Evolutionary conservation across 495 filamentous ascomycete genomes (phyloP).

Genomic region (Tuber indicum): DNA sequence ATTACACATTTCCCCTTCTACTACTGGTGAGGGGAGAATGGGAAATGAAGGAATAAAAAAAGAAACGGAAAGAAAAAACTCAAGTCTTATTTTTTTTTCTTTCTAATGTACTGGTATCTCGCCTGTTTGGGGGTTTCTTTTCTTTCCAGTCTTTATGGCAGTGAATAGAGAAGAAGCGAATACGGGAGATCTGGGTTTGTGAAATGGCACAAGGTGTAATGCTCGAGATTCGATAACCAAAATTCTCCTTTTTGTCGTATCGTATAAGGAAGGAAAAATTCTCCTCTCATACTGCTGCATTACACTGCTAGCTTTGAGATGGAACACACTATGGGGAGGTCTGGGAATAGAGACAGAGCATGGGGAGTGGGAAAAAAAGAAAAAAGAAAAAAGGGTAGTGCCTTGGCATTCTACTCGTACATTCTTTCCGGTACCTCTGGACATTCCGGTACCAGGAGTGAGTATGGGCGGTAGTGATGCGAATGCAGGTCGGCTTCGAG

Average conservation of each 20-base stretch:
- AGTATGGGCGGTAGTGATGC: neutral
- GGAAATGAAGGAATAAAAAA: neutral
- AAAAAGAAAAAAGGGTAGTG: neutral
- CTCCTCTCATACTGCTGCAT: neutral
- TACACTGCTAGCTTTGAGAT: neutral
- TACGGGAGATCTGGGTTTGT: neutral
- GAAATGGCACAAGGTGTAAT: neutral
- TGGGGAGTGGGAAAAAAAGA: neutral
- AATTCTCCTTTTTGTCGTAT: neutral
- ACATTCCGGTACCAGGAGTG: neutral
- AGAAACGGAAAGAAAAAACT: neutral
- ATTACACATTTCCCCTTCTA: conserved; percentile 2
- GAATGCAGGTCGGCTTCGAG: neutral
- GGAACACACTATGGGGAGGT: neutral
- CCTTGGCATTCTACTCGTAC: neutral
- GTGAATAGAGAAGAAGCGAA: conserved; percentile 2
- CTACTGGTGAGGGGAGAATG: neutral
- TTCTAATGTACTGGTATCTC: neutral
- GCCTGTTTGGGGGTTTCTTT: neutral
- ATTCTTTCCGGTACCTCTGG: neutral
- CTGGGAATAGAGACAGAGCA: neutral
- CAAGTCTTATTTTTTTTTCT: neutral
- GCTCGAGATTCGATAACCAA: neutral
- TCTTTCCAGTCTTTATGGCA: neutral
- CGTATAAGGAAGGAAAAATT: neutral